phyloP scores from a whole-genome alignment of 176 grass and related monocot species.

The Chrysopogon serrulatus region DNA sequence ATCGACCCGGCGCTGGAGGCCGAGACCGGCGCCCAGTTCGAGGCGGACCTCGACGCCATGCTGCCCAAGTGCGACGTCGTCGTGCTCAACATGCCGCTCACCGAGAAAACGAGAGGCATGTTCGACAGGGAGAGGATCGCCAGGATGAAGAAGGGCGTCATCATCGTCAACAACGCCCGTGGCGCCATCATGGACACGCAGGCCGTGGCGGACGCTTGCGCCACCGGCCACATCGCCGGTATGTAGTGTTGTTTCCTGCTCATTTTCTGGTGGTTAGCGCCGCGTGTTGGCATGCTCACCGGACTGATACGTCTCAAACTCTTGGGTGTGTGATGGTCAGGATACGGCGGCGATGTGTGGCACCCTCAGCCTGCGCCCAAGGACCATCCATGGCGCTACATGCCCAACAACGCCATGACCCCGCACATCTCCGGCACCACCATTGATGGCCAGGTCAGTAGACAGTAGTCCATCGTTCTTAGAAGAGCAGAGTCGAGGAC shows the following conservation, averaged over 20 bases:
- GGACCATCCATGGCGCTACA: conserved; percentile 83
- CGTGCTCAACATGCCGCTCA: conserved; percentile 52
- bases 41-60: conserved; percentile 51
- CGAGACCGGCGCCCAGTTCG: conserved; percentile 33
- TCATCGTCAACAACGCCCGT: conserved; percentile 79
- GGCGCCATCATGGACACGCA: conserved; percentile 77
- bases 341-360: conserved; percentile 75
- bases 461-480: background rate
- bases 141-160: conserved; percentile 76
- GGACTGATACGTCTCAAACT: background rate
- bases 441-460: conserved; percentile 64
- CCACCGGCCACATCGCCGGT: conserved; percentile 64
- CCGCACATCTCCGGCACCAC: conserved; percentile 78
- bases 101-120: conserved; percentile 64
- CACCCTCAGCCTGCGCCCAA: conserved; percentile 70
- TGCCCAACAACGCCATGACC: conserved; percentile 91
- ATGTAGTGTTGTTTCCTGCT: background rate
- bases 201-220: conserved; percentile 66
- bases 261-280: background rate
- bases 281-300: background rate
- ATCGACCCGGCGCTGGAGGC: conserved; percentile 19
- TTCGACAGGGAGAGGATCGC: conserved; percentile 75
- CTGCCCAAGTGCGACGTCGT: conserved; percentile 53
- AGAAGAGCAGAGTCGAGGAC: background rate
- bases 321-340: background rate